phyloP scores from a whole-genome alignment of 2,329 filamentous ascomycete species.

The Neofusicoccum cordaticola region DNA sequence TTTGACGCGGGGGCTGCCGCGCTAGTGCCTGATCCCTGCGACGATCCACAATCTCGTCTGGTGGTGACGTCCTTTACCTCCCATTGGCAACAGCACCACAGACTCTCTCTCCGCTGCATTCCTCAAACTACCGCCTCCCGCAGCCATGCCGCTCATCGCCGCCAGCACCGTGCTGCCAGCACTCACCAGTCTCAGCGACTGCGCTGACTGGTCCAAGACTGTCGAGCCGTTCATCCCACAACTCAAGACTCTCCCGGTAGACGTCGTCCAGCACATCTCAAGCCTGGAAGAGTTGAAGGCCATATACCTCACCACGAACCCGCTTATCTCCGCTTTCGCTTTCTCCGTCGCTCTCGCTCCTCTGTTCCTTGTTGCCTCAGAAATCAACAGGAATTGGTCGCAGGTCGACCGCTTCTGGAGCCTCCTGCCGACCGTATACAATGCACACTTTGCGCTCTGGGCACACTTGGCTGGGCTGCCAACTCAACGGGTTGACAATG shows the following conservation, averaged over 20 bases:
- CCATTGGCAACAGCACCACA: background rate
- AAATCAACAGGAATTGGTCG: constrained; percentile 92
- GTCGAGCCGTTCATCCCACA: constrained; percentile 75
- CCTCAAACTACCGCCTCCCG: background rate
- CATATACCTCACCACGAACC: constrained; percentile 83
- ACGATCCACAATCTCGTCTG: background rate
- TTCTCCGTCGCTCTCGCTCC: constrained; percentile 68
- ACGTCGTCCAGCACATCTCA: constrained; percentile 55
- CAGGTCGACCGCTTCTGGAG: constrained; percentile 94
- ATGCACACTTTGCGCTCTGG: constrained; percentile 81
- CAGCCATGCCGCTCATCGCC: constrained; percentile 5
- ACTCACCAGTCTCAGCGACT: constrained; percentile 69
- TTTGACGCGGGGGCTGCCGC: constrained; percentile 2
- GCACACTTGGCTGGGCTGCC: constrained; percentile 70
- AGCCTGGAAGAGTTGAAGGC: constrained; percentile 62
- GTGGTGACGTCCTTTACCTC: constrained; percentile 9
- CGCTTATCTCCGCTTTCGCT: constrained; percentile 71
- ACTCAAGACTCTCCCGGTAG: constrained; percentile 47
- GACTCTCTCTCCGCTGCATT: background rate
- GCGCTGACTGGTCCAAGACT: constrained; percentile 70
- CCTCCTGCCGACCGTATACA: constrained; percentile 81
- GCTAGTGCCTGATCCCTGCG: constrained; percentile 7
- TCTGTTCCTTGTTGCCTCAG: constrained; percentile 71
- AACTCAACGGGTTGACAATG: constrained; percentile 67
- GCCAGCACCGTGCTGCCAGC: constrained; percentile 63